These are phyloP conservation scores for Aspergillus olivimuriae DNA, from an alignment of 495 filamentous ascomycete species.

Conservation along the genomic window DNA sequence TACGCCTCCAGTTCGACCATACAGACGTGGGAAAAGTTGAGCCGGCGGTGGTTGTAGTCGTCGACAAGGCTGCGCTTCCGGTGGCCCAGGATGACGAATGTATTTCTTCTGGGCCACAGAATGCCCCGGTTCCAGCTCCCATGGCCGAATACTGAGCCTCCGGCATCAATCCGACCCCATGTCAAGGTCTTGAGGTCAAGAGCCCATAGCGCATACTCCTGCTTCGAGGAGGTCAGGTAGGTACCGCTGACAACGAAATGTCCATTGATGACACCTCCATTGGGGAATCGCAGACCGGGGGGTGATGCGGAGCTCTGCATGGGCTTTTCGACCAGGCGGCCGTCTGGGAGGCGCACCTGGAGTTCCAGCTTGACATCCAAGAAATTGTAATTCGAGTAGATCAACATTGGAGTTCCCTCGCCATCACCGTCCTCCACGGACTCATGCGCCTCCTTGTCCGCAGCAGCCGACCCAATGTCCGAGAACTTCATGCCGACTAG, in stretches of 20 bases:
- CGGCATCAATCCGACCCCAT: slow-evolving; percentile 93
- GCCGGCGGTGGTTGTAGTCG: slow-evolving; percentile 94
- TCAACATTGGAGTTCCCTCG: slow-evolving; percentile 79
- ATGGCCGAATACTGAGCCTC: slow-evolving; percentile 87
- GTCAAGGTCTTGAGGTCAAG: slow-evolving; percentile 79
- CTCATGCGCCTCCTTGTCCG: slow-evolving; percentile 31
- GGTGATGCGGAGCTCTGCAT: slow-evolving; percentile 86
- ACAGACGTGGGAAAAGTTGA: slow-evolving; percentile 95
- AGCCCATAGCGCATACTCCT: slow-evolving; percentile 97
- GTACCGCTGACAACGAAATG: slow-evolving; percentile 97
- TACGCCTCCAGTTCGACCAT: slow-evolving; percentile 96
- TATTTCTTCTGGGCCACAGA: slow-evolving; percentile 85
- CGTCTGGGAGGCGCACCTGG: slow-evolving; percentile 80
- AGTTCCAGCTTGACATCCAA: slow-evolving; percentile 92
- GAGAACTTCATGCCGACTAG: slow-evolving; percentile 61
- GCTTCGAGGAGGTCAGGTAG: slow-evolving; percentile 93
- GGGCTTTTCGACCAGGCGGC: slow-evolving; percentile 74
- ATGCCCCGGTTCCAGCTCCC: slow-evolving; percentile 96
- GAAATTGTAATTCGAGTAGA: slow-evolving; percentile 99
- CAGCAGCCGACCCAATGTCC: slow-evolving; percentile 57
- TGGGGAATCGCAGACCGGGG: slow-evolving; percentile 89
- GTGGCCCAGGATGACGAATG: slow-evolving; percentile 92
- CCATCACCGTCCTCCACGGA: slow-evolving; percentile 32
- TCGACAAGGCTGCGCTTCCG: slow-evolving; percentile 90
- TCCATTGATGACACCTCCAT: slow-evolving; percentile 86